These are phyloP conservation scores for Torulaspora franciscae DNA, from an alignment of 805 yeast species.

Conservation along the genomic window DNA sequence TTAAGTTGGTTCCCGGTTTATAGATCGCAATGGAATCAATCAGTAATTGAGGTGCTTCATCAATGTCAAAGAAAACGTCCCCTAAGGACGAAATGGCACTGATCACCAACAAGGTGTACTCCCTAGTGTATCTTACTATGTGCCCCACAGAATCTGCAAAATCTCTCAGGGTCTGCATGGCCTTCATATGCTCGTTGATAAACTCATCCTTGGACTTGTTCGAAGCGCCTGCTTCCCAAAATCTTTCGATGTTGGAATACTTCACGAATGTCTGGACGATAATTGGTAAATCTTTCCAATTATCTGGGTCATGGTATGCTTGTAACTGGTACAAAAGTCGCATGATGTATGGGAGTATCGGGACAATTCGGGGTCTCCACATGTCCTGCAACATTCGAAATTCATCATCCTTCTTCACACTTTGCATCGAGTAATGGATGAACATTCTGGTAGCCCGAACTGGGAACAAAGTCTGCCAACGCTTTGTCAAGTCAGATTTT, in stretches of 20 bases:
- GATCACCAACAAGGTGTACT: constrained; percentile 85
- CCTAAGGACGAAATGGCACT: constrained; percentile 88
- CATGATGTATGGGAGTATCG: constrained; percentile 84
- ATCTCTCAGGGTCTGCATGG: constrained; percentile 88
- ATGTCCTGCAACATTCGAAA: constrained; percentile 59
- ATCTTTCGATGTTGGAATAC: constrained; percentile 84
- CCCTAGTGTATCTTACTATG: constrained; percentile 89
- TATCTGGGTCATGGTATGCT: constrained; percentile 88
- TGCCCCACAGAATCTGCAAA: constrained; percentile 98
- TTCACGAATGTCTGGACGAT: constrained; percentile 91
- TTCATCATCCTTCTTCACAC: constrained; percentile 72
- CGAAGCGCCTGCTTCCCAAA: constrained; percentile 98
- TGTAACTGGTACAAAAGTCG: constrained; percentile 86
- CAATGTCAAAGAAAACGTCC: constrained; percentile 80
- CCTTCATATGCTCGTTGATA: constrained; percentile 88
- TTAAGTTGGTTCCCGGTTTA: constrained; percentile 49
- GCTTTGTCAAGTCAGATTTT: constrained; percentile 74
- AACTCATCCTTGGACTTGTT: constrained; percentile 91
- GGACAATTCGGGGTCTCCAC: constrained; percentile 92
- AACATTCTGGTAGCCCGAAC: constrained; percentile 92
- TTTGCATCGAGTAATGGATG: constrained; percentile 92
- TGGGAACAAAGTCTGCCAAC: constrained; percentile 93
- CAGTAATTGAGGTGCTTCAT: constrained; percentile 66
- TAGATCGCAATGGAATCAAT: constrained; percentile 77
- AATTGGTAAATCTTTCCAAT: constrained; percentile 81